Evolutionary conservation across 2,329 filamentous ascomycete genomes (phyloP), one percentile per base, ranked within the genome.

Genomic region (Penicillium paneum): DNA sequence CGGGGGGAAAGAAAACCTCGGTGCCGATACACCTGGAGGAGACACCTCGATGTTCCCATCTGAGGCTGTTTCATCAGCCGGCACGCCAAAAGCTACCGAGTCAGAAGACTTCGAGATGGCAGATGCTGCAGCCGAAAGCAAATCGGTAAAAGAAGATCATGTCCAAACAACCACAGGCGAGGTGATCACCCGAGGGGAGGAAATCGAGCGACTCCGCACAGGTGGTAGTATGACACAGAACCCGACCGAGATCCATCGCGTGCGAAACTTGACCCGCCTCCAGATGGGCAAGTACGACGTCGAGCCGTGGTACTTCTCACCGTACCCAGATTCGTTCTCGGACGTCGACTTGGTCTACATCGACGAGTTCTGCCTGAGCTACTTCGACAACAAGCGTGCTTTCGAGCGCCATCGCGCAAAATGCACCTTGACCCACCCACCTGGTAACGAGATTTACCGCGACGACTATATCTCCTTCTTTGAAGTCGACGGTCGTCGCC

Each of bases 141-240:
- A 39, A 34, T 62, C 63, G 1, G 59, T 66, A 35, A 75, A 74
- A 41, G 71, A 76, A 52, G 74, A 76, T 51, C 71, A 72, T 40
- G 62, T 65, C n/a, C 55, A 64, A 36, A 73, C 68, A 21, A 60
- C 62, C 2, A 64, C 62, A 3, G 71, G 67, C 11, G 62, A 64
- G 32, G 67, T 72, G 26, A 83, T 82, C 67, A 79, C 74, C 87
- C 88, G 59, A 46, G 90, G 96, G 71, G 90, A 95, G 61, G 94
- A 99, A 72, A 97, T 97, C 54, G 94, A 99, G 71, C 96, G 97
- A 70, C 81, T 99, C 10, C 86, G 94, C 38, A 96, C 91, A 3
- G 90, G 90, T 24, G 95, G 94, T 31, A 97, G 91, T 57, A 97
- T 99, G 94, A 99, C 95, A 11, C 95, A 99, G 71, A 97, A 97